These are phyloP conservation scores for Castanea crenata DNA, from an alignment of 306 rosid species.

Conservation along the genomic window DNA sequence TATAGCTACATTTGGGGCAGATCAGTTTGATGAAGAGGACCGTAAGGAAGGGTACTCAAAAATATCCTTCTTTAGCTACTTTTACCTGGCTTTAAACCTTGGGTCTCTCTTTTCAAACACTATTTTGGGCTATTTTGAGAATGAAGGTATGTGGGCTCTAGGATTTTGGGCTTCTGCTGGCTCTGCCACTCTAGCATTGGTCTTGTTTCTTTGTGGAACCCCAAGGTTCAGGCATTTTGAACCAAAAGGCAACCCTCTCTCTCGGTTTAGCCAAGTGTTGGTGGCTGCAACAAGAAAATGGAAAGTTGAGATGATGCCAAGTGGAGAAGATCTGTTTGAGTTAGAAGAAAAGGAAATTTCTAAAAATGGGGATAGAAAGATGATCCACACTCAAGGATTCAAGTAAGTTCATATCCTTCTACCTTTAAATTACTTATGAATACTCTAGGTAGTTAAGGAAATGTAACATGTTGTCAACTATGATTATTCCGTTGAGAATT, in stretches of 20 bases:
- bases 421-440: not conserved
- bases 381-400: constrained; percentile 68
- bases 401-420: constrained; percentile 36
- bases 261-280: constrained; percentile 60
- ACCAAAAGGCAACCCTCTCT: constrained; percentile 70
- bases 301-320: constrained; percentile 36
- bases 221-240: constrained; percentile 60
- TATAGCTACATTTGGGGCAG: constrained; percentile 85
- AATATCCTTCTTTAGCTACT: constrained; percentile 74
- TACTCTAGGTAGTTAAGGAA: not conserved
- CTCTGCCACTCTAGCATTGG: constrained; percentile 57
- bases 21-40: constrained; percentile 80
- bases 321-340: constrained; percentile 41
- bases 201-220: constrained; percentile 73
- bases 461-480: not conserved
- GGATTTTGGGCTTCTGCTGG: constrained; percentile 87
- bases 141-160: constrained; percentile 61
- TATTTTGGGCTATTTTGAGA: constrained; percentile 70
- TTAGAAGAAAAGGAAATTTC: constrained; percentile 29
- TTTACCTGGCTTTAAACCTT: constrained; percentile 74
- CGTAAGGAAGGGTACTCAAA: constrained; percentile 58
- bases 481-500: no score
- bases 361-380: constrained; percentile 41
- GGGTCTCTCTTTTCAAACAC: constrained; percentile 88
- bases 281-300: constrained; percentile 64